Evolutionary conservation across 2,329 filamentous ascomycete genomes (phyloP).

Genomic region (Pezicula carpinea): DNA sequence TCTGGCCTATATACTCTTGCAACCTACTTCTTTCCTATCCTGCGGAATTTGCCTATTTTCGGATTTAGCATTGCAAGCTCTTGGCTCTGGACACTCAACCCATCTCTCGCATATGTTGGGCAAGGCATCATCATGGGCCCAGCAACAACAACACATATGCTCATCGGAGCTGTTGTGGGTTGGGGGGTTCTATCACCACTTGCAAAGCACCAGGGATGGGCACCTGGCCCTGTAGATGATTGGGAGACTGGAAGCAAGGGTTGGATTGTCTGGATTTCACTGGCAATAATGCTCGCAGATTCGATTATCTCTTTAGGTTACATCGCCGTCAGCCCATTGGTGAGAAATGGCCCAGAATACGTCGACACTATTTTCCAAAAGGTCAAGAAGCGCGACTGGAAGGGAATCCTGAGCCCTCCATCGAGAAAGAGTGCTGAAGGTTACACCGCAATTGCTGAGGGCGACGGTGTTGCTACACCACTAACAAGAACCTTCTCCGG

Average conservation of each 20-base stretch:
- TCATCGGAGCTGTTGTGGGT: conserved; percentile 80
- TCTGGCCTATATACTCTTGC: conserved; percentile 69
- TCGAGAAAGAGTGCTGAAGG: conserved; percentile 14
- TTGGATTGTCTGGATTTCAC: conserved; percentile 96
- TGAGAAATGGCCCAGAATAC: conserved; percentile 40
- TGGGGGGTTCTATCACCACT: conserved; percentile 90
- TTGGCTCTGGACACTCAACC: conserved; percentile 96
- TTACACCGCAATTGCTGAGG: conserved; percentile 22
- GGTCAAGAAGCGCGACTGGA: conserved; percentile 25
- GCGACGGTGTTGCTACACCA: conserved; percentile 15
- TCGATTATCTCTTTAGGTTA: conserved; percentile 83
- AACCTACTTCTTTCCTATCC: conserved; percentile 83
- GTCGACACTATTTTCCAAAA: conserved; percentile 25
- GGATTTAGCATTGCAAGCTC: conserved; percentile 66
- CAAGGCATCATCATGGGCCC: conserved; percentile 99
- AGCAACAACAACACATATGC: conserved; percentile 92
- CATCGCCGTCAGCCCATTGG: conserved; percentile 61
- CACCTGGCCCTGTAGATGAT: conserved; percentile 76
- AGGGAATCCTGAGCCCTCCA: conserved; percentile 18
- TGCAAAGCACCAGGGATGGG: conserved; percentile 83
- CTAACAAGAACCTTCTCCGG: conserved; percentile 7
- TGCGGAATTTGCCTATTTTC: conserved; percentile 84
- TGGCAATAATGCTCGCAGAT: conserved; percentile 96
- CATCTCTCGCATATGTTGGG: conserved; percentile 93
- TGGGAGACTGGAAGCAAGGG: conserved; percentile 95